Base-by-base conservation (phyloP, 495 filamentous ascomycete species). In the Xylaria flabelliformis region DNA sequence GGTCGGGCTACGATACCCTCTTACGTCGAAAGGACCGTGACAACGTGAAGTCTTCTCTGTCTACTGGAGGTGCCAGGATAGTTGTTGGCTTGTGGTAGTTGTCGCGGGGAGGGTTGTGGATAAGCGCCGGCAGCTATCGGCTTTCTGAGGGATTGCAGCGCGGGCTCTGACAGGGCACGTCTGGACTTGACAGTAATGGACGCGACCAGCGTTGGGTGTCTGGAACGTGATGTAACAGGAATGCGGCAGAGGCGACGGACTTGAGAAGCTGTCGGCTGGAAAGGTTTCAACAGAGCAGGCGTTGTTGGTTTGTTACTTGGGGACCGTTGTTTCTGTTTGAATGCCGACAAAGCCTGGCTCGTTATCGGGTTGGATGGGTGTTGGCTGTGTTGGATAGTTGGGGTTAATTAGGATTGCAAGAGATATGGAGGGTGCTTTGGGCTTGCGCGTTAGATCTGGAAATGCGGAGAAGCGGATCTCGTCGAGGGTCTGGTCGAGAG, bases 1-100 rank as follows among this genome's bases (percentile, higher is more conserved):
- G 32, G 17, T 46, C 46, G 64, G 59, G 69, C 59, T 55, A 44
- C 21, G 19, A 13, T 46, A 42, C 21, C 69, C 61, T 64, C 63
- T 72, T 48, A 13, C 19, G 53, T 61, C 36, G 51, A 41, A 17
- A 39, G 53, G 15, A 24, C 24, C n/a, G 55, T 17, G 61, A 58
- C 58, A 39, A 17, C 24, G 46, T 39, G 26, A 51, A 64, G 8
- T 12, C 13, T 13, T 6, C 51, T 34, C 39, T 12, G 62, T 63
- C 44, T 21, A 53, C 5, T 10, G 29, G 48, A n/a, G 8, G 66
- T 42, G 39, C 24, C 46, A 21, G 42, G 24, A 34, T 50, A 21
- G 36, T 34, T 15, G 36, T 34, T 15, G 46, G 36, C 13, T 7
- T 61, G 34, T 64, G 32, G 26, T 42, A 50, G 58, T 44, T 7